phyloP scores from a whole-genome alignment of 257 asterid species.

The Jacaranda copaia region DNA sequence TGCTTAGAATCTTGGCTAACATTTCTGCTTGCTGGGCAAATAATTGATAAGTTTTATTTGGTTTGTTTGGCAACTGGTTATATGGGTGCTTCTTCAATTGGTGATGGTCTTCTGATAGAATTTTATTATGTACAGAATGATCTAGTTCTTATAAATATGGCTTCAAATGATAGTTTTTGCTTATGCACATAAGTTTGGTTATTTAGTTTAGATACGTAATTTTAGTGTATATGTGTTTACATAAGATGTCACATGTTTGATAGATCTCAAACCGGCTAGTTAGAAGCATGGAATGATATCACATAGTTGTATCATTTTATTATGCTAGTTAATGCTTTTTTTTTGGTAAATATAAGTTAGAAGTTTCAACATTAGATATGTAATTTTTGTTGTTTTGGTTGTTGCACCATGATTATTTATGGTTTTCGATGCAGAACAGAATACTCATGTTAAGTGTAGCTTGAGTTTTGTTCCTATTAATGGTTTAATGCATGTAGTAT shows the following conservation, averaged over 20 bases:
- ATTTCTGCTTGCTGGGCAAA: neutral
- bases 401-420: neutral
- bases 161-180: constrained; percentile 17
- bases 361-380: neutral
- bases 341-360: neutral
- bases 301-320: neutral
- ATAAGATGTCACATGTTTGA: neutral
- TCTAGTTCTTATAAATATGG: neutral
- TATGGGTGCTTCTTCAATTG: neutral
- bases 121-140: too few species aligned
- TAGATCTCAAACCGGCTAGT: neutral
- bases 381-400: neutral
- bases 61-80: neutral
- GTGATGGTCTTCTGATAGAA: too few species aligned
- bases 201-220: neutral
- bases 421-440: neutral
- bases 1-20: neutral
- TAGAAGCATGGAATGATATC: neutral
- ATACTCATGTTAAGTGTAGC: neutral
- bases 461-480: neutral
- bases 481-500: neutral
- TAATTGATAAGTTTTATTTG: neutral
- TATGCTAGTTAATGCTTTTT: neutral
- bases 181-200: neutral
- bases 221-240: neutral